Evolutionary conservation across 2,329 filamentous ascomycete genomes (phyloP), one percentile per base, ranked within the genome.

Genomic region (Neophaeococcomyces mojaviensis): DNA sequence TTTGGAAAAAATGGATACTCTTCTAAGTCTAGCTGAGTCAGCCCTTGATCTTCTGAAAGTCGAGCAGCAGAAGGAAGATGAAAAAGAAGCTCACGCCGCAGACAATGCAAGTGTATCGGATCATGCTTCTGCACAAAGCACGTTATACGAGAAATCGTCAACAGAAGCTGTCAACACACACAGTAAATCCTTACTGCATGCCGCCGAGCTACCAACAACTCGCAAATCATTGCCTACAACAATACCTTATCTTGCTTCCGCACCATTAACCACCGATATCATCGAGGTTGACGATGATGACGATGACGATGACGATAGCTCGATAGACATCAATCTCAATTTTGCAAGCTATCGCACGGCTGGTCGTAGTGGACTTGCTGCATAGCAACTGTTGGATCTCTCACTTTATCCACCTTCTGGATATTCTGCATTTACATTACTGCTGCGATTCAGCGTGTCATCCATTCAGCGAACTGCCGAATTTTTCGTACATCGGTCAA

Each of bases 1-100:
- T 44, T 78, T 81, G 58, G 70, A 73, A 47, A 78, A 79, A 13
- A 76, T 94, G 35, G 66, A 67, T 7, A 74, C 82, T 46, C 79
- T 88, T 1, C 70, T 81, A 41, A 74, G 77, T 26, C 67, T 78
- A 44, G 79, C 82, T 13, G 70, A 70, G 34, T 72, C 72, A 42
- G 74, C 77, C 19, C 61, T 80, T 16, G 60, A 70, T 46, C 68
- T 69, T 12, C 76, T 83, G 50, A 72, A 77, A 47, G 55, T 60
- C 44, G 48, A 55, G 39, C 45, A 38, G 24, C 42, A 50, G 20
- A 46, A 51, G 19, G 45, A 61, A 40, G 51, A 55, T 8, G 49
- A 54, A 18, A 53, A 59, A 24, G 51, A 57, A 10, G 46, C 51
- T 18, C 22, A 28, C 1, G 26, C 39, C 13, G 30, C 15, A 9